Evolutionary conservation across 176 grass and related monocot genomes (phyloP).

Genomic region (Saccharum spontaneum): DNA sequence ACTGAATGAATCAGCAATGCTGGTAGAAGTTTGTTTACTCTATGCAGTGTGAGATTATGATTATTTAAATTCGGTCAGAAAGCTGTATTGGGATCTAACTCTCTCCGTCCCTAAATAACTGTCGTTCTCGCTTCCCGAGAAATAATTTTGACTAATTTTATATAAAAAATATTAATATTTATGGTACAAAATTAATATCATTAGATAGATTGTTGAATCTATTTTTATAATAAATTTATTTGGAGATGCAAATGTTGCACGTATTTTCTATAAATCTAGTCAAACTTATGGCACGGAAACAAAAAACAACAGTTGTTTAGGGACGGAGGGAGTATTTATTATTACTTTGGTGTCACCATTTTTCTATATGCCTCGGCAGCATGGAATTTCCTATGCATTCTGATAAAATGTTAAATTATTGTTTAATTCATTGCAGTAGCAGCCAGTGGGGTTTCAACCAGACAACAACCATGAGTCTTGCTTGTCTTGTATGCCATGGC

Average conservation of each 20-base stretch:
- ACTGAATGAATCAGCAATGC: neutral
- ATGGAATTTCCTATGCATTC: neutral
- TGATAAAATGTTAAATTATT: slow-evolving; percentile 8
- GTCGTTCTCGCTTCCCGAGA: too few species aligned
- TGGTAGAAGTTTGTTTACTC: slow-evolving; percentile 3
- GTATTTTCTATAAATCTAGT: too few species aligned
- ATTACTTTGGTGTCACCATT: neutral
- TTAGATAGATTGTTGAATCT: too few species aligned
- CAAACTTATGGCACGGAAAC: too few species aligned
- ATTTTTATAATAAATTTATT: too few species aligned
- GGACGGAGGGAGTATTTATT: too few species aligned
- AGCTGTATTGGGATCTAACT: slow-evolving; percentile 3
- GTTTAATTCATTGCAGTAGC: slow-evolving; percentile 15
- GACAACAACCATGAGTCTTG: slow-evolving; percentile 63
- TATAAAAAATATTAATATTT: too few species aligned
- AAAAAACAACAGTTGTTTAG: too few species aligned
- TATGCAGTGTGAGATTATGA: neutral
- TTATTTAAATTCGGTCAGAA: neutral
- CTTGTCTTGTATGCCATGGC: slow-evolving; percentile 85
- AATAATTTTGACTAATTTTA: too few species aligned
- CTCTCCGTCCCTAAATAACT: too few species aligned
- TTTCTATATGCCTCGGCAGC: neutral
- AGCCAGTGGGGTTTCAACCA: neutral
- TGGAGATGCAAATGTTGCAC: too few species aligned
- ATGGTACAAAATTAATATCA: too few species aligned